Evolutionary conservation across 2,329 filamentous ascomycete genomes (phyloP).

Genomic region (Periconia sp.): DNA sequence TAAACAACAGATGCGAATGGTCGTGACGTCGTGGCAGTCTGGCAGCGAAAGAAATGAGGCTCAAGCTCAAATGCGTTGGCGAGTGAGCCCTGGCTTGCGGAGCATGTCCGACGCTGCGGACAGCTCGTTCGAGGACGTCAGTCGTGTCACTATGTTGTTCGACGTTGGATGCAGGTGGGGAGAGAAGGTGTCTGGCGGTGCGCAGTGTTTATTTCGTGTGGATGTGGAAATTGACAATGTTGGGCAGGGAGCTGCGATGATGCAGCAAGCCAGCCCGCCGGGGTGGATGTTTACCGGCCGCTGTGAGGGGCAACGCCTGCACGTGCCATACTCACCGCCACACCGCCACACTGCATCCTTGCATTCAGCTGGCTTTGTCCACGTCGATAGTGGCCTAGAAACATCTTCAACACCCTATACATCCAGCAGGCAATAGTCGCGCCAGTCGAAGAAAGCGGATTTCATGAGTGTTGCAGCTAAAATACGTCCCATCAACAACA

Average conservation of each 20-base stretch:
- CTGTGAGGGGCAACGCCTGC: constrained; percentile 32
- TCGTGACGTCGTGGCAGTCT: constrained; percentile 42
- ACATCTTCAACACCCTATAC: too few relatives aligned
- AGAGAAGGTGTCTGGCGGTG: background rate
- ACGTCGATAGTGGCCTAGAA: too few relatives aligned
- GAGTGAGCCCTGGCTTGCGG: constrained; percentile 22
- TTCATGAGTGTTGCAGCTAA: too few relatives aligned
- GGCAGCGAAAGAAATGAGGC: constrained; percentile 23
- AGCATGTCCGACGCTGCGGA: constrained; percentile 42
- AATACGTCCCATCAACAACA: too few relatives aligned
- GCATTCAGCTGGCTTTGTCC: constrained; percentile 1
- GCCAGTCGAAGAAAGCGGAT: too few relatives aligned
- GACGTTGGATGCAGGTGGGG: constrained; percentile 8
- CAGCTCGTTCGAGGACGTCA: constrained; percentile 34
- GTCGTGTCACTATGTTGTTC: constrained; percentile 27
- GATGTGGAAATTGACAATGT: background rate
- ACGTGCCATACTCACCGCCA: constrained; percentile 20
- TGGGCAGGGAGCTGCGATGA: constrained; percentile 2
- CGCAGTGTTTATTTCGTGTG: background rate
- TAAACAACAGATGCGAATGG: constrained; percentile 15
- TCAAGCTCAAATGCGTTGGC: constrained; percentile 28
- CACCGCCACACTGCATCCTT: too few relatives aligned
- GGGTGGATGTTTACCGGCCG: constrained; percentile 23
- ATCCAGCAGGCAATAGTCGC: too few relatives aligned
- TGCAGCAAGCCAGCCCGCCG: background rate